phyloP scores from a whole-genome alignment of 805 yeast species.

The Ogataea pignaliae region DNA sequence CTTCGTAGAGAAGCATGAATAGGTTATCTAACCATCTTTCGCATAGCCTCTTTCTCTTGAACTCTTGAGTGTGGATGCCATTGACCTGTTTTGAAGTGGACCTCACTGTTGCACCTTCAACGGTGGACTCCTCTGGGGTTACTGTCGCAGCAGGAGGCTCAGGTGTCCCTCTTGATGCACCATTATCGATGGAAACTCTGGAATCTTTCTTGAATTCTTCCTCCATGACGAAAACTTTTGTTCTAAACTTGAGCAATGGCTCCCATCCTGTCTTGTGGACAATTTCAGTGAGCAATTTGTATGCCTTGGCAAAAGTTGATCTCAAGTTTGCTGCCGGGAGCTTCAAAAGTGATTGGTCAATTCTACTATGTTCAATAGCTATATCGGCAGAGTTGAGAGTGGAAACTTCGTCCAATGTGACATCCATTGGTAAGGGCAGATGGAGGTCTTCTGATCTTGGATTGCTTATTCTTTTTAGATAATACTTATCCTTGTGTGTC shows the following conservation, averaged over 20 bases:
- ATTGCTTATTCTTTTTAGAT: conserved; percentile 55
- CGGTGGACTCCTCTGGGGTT: background rate
- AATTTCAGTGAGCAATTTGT: conserved; percentile 58
- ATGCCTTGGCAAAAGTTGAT: conserved; percentile 52
- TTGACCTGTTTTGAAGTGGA: background rate
- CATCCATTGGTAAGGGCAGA: conserved; percentile 74
- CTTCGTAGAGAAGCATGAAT: conserved; percentile 67
- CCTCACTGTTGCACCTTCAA: background rate
- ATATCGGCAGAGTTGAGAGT: conserved; percentile 63
- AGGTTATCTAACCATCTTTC: conserved; percentile 72
- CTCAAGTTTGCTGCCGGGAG: conserved; percentile 69
- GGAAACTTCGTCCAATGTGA: conserved; percentile 63
- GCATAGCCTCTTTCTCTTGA: conserved; percentile 62
- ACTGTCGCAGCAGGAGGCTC: conserved; percentile 1
- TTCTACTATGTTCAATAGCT: conserved; percentile 57
- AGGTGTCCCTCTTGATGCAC: conserved; percentile 3
- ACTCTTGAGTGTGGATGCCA: conserved; percentile 29
- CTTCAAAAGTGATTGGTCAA: conserved; percentile 57
- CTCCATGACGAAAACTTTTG: conserved; percentile 65
- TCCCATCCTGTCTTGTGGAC: conserved; percentile 76
- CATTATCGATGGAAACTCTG: conserved; percentile 11
- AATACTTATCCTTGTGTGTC: conserved; percentile 62
- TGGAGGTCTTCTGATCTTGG: conserved; percentile 54
- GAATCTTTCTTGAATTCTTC: conserved; percentile 48
- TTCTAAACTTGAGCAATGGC: conserved; percentile 50